A percentile compares a stretch with the other conserved stretches of the same genome.
phyloP scores from a whole-genome alignment of 176 grass and related monocot genomes.

The Aegilops umbellulata region DNA sequence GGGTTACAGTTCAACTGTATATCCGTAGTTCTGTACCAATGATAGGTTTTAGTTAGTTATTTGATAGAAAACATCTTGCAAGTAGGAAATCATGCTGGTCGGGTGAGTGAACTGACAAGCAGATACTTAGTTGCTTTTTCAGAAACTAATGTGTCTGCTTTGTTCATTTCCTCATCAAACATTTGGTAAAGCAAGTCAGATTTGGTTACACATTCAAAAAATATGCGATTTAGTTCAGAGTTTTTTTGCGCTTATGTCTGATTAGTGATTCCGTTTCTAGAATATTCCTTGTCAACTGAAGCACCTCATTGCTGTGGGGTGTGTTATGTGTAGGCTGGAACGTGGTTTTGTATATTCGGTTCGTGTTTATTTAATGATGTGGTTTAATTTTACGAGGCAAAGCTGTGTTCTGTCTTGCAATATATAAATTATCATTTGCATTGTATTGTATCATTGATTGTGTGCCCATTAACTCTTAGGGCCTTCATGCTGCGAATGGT shows the following conservation, averaged over 20 bases:
- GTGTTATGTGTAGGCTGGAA: neutral
- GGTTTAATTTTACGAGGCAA: neutral
- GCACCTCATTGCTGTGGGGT: neutral
- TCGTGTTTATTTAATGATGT: neutral
- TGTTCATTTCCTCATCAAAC: neutral
- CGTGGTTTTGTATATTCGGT: neutral
- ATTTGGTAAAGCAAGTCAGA: constrained; percentile 6
- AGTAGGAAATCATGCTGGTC: neutral
- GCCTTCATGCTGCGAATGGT: constrained; percentile 1
- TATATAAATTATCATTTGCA: neutral
- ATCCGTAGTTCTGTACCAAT: neutral
- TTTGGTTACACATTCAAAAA: neutral
- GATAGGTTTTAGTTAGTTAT: neutral
- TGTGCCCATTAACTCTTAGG: neutral
- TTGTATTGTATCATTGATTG: neutral
- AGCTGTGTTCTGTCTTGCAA: neutral
- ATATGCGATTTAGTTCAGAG: neutral
- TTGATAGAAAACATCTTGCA: neutral
- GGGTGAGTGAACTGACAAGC: neutral
- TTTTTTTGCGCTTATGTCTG: neutral
- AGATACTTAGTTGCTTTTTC: neutral
- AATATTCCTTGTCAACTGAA: neutral
- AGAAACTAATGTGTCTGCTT: neutral
- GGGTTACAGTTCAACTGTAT: neutral
- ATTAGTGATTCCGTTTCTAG: constrained; percentile 4